Evolutionary conservation across 2,329 filamentous ascomycete species (phyloP).

Genomic region (Phaeosphaeria sp.): DNA sequence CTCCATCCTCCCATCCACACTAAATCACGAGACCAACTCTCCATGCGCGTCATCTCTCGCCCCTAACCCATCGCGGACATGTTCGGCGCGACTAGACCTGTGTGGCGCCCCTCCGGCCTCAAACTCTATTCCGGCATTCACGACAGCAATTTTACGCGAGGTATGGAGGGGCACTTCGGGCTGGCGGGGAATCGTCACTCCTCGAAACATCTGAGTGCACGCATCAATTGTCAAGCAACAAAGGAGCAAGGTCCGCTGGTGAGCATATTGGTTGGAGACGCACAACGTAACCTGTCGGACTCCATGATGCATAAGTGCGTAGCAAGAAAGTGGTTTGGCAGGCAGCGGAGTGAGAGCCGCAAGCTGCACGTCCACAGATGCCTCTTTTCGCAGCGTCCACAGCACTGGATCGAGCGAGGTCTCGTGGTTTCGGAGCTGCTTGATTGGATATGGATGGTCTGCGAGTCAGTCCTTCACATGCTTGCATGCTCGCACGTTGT

Average conservation of each 20-base stretch:
- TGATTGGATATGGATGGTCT: background rate
- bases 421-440: background rate
- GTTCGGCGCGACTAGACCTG: background rate
- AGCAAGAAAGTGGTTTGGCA: background rate
- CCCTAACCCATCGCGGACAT: background rate
- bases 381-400: background rate
- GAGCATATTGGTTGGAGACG: background rate
- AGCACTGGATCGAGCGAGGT: background rate
- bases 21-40: conserved; percentile 21
- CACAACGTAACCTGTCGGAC: background rate
- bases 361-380: background rate
- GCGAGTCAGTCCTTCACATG: background rate
- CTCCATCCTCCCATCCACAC: conserved; percentile 1
- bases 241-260: background rate
- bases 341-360: background rate
- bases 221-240: background rate
- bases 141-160: background rate
- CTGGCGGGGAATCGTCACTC: background rate
- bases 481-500: background rate
- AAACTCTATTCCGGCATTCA: background rate
- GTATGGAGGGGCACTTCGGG: background rate
- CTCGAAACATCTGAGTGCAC: background rate
- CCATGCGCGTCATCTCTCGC: conserved; percentile 21
- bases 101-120: background rate
- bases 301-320: background rate